Evolutionary conservation across 2,329 filamentous ascomycete species (phyloP).

Genomic region (Verticillium isaacii): DNA sequence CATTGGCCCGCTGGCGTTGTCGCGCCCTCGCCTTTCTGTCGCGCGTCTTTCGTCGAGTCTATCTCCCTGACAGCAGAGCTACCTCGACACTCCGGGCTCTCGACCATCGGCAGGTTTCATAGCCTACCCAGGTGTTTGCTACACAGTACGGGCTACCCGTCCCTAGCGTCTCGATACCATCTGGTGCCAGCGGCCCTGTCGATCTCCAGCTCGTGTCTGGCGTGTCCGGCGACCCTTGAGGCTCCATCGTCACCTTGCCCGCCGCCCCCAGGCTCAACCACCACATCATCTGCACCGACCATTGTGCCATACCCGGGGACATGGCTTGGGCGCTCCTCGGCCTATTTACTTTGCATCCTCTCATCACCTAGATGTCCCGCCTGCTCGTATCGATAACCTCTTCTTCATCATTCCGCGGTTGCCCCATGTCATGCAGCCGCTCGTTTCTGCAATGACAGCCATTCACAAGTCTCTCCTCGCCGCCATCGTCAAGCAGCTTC

Average conservation of each 20-base stretch:
- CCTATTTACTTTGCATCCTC: constrained; percentile 10
- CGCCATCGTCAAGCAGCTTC: constrained; percentile 51
- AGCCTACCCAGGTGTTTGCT: background rate
- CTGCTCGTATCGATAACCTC: background rate
- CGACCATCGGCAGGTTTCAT: background rate
- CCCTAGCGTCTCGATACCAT: background rate
- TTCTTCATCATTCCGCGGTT: background rate
- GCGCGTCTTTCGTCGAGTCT: background rate
- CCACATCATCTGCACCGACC: background rate
- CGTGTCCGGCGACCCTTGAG: background rate
- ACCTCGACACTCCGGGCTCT: background rate
- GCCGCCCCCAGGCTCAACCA: background rate
- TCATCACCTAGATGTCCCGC: constrained; percentile 14
- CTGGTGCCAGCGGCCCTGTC: background rate
- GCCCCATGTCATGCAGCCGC: constrained; percentile 39
- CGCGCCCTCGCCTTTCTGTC: background rate
- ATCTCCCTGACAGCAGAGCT: background rate
- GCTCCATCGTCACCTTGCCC: background rate
- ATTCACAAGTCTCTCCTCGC: constrained; percentile 50
- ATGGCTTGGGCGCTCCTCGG: constrained; percentile 8
- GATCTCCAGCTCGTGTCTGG: background rate
- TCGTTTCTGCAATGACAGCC: constrained; percentile 53
- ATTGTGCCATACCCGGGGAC: constrained; percentile 1
- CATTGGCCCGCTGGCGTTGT: background rate
- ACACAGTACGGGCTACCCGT: background rate